Conservation (phyloP, 106 monocot genomes). For the Acorus calamus region DNA sequence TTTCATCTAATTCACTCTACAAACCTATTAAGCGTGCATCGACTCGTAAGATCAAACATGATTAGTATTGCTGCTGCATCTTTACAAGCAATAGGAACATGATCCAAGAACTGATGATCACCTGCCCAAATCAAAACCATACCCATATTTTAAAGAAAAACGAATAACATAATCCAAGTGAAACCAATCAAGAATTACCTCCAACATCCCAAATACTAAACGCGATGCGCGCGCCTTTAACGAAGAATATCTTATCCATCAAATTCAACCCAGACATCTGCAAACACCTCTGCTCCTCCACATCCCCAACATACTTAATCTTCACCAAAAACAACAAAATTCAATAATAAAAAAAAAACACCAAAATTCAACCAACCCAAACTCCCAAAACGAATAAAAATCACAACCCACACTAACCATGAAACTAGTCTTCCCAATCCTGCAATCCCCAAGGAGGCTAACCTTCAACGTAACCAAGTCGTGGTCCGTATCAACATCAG, state of each 20-base stretch:
- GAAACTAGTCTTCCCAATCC: constrained; percentile 81
- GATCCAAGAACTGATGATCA: constrained; percentile 39
- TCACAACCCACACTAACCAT: constrained; percentile 35
- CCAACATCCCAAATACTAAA: constrained; percentile 85
- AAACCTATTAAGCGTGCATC: constrained; percentile 70
- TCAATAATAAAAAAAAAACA: constrained; percentile 2
- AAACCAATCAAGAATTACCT: constrained; percentile 26
- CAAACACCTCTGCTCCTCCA: constrained; percentile 46
- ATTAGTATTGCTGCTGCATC: constrained; percentile 81
- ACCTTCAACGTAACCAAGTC: constrained; percentile 60
- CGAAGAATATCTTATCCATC: constrained; percentile 58
- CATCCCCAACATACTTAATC: constrained; percentile 62
- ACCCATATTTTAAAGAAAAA: not conserved
- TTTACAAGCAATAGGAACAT: constrained; percentile 85
- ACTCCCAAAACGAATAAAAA: not conserved
- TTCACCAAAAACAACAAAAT: constrained; percentile 5
- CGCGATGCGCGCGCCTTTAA: constrained; percentile 48
- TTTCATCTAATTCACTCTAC: not conserved
- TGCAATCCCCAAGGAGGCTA: constrained; percentile 72
- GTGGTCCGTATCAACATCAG: constrained; percentile 13
- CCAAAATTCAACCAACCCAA: not conserved
- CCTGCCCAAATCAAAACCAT: constrained; percentile 24
- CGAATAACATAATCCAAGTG: not conserved
- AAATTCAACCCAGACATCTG: constrained; percentile 61
- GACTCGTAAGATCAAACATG: constrained; percentile 94